Base-by-base conservation (phyloP, 2,329 filamentous ascomycete genomes). In the Akanthomyces dipterigenus region DNA sequence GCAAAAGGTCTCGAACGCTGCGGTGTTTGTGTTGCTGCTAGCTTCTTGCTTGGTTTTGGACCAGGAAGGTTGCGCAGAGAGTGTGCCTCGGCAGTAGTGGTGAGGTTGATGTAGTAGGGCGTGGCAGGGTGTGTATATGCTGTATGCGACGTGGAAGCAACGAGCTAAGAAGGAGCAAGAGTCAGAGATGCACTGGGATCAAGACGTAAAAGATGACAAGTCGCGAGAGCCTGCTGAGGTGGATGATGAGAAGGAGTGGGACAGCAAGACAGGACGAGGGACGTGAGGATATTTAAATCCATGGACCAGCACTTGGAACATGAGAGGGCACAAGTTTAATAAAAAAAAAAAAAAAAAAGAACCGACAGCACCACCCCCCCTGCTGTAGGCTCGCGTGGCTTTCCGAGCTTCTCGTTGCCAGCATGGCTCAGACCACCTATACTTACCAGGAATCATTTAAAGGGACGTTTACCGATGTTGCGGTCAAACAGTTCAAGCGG, bases 371-470 rank as follows among this genome's bases (percentile, higher is more conserved):
- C 9, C 31, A 36, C 31, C n/a, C 45, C 55, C 55, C 58, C 50
- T 45, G 36, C 22, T 45, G 40, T 20, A 50, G 53, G 53, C 60
- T 62, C 60, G 60, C 46, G 60, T 62, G 60, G 53, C 45, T 51
- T 45, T 55, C 45, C 28, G 38, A 45, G 34, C 22, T 31, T 51
- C 34, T 48, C 53, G 34, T 45, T 56, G 14, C 53, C 51, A 55
- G 60, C 43, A 61, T 61, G 51, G 60, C 60, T 56, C 60, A 56
- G 60, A 61, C 60, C 60, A 61, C 53, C 45, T 56, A 40, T 36
- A 48, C 43, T 38, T 45, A 54, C 60, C 14, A 38, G 54, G 46
- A 57, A 42, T 28, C 38, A 51, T 28, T 62, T 40, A 38, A 4
- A 53, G 53, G 58, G 42, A 55, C 31, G 28, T 54, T 43, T 46